Evolutionary conservation across 2,329 filamentous ascomycete genomes (phyloP).

Genomic region (Penicillium occitanis): DNA sequence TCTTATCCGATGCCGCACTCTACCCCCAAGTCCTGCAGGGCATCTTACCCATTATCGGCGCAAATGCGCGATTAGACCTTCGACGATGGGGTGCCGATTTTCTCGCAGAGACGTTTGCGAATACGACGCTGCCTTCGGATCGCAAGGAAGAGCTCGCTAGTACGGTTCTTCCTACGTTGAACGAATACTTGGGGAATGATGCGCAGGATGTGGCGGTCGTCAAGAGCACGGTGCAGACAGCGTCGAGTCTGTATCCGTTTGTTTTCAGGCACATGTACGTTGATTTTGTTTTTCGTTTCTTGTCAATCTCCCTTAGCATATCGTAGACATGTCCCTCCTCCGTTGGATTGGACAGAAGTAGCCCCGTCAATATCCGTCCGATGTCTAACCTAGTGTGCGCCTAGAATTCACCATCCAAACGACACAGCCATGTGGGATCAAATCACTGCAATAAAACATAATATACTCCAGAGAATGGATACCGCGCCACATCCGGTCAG

Average conservation of each 20-base stretch:
- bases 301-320: background rate
- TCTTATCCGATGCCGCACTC: constrained; percentile 80
- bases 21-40: constrained; percentile 91
- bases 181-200: constrained; percentile 67
- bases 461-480: constrained; percentile 87
- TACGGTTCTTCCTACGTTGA: constrained; percentile 74
- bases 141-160: constrained; percentile 79
- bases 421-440: constrained; percentile 81
- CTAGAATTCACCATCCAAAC: constrained; percentile 81
- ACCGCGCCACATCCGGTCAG: constrained; percentile 70
- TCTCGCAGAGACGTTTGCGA: constrained; percentile 91
- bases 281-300: constrained; percentile 24
- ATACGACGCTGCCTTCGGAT: constrained; percentile 72
- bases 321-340: background rate
- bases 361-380: constrained; percentile 3
- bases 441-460: constrained; percentile 84
- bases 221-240: constrained; percentile 82
- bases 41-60: constrained; percentile 85
- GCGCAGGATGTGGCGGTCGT: constrained; percentile 76
- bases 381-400: constrained; percentile 31
- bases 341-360: background rate
- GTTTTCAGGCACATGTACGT: constrained; percentile 94
- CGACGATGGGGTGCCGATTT: constrained; percentile 97
- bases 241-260: constrained; percentile 88
- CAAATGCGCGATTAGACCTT: constrained; percentile 71